These are phyloP conservation scores for Wickerhamiella lipophila DNA, from an alignment of 805 yeast genomes.

Conservation along the genomic window DNA sequence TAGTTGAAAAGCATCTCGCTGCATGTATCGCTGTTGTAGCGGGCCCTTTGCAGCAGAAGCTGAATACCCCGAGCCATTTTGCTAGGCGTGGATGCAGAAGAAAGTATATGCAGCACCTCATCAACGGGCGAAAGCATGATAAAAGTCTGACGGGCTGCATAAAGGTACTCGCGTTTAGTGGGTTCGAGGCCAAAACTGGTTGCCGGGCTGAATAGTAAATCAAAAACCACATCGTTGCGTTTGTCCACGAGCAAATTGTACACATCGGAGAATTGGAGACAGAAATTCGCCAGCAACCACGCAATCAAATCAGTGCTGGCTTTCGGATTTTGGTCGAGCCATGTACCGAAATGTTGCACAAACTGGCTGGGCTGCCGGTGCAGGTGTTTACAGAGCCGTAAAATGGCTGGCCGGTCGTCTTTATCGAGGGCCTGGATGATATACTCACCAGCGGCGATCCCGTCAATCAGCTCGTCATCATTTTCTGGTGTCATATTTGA, in stretches of 20 bases:
- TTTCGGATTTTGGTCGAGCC: neutral
- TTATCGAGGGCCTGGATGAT: neutral
- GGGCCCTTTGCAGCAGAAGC: neutral
- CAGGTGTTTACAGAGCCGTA: slow-evolving; percentile 1
- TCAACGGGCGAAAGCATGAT: slow-evolving; percentile 1
- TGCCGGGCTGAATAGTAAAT: neutral
- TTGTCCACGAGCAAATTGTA: slow-evolving; percentile 5
- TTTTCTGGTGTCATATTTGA: slow-evolving; percentile 6
- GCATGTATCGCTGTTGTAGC: slow-evolving; percentile 6
- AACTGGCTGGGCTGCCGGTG: slow-evolving; percentile 1
- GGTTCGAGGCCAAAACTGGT: neutral
- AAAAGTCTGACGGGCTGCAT: neutral
- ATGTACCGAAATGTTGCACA: neutral
- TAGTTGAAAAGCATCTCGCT: neutral
- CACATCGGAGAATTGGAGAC: slow-evolving; percentile 6
- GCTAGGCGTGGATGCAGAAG: neutral
- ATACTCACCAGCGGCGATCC: neutral
- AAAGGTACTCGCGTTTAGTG: neutral
- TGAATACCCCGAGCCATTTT: neutral
- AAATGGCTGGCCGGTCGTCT: neutral
- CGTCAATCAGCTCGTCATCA: neutral
- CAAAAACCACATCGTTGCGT: neutral
- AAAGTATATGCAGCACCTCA: neutral
- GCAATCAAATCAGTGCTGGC: neutral
- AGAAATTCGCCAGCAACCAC: slow-evolving; percentile 1